phyloP scores from a whole-genome alignment of 106 monocot genomes.

The Apostasia shenzhenica region DNA sequence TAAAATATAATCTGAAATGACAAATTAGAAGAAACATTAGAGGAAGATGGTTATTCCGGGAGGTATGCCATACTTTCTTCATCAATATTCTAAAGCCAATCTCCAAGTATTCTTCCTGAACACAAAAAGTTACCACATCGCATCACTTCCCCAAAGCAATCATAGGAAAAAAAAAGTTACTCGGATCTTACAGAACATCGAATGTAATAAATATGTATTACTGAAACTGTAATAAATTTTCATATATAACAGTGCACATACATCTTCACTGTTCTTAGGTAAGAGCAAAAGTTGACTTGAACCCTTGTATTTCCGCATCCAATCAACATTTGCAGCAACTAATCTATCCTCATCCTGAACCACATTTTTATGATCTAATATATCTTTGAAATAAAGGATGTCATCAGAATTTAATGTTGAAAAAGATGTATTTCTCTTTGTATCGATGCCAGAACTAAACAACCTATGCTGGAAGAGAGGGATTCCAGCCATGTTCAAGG shows the following conservation, averaged over 20 bases:
- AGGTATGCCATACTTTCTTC: no score
- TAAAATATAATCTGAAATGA: no score
- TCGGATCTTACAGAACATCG: background rate
- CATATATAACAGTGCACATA: slow-evolving; percentile 16
- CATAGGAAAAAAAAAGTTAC: background rate
- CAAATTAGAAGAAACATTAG: no score
- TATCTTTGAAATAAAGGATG: slow-evolving; percentile 51
- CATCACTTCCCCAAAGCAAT: background rate
- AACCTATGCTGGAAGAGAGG: slow-evolving; percentile 19
- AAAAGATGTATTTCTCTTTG: slow-evolving; percentile 60
- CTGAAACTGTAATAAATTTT: background rate
- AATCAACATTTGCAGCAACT: slow-evolving; percentile 74
- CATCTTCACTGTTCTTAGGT: slow-evolving; percentile 75
- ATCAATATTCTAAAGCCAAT: no score
- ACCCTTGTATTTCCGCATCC: slow-evolving; percentile 90
- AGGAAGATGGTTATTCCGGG: no score
- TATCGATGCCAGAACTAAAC: slow-evolving; percentile 34
- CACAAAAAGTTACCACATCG: background rate
- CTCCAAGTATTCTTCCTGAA: no score
- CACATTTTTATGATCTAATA: slow-evolving; percentile 73
- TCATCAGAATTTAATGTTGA: slow-evolving; percentile 64
- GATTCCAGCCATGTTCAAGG: slow-evolving; percentile 2
- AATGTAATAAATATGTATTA: background rate
- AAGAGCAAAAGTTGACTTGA: slow-evolving; percentile 80
- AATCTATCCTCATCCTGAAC: slow-evolving; percentile 90